A percentile compares a stretch with the other conserved stretches of the same genome.
Evolutionary conservation across 371 early-diverging fungal genomes (phyloP).

Genomic region (Syncephalastrum sp.): DNA sequence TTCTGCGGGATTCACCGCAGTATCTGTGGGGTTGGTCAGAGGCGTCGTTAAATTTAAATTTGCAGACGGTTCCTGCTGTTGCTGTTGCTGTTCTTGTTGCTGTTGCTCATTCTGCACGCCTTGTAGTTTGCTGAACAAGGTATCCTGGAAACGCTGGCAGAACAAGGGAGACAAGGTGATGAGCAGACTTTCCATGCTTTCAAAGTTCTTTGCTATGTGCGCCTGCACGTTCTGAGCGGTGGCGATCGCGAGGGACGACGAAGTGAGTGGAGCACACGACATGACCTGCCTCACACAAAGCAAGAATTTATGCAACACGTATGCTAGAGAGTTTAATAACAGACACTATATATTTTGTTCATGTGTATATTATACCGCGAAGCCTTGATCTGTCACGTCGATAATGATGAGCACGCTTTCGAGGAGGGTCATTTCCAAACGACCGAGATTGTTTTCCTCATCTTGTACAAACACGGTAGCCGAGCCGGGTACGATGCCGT

Average conservation of each 20-base stretch:
- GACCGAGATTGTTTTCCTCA: slow-evolving; percentile 25
- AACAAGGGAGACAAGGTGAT: slow-evolving; percentile 44
- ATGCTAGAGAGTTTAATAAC: too few relatives aligned
- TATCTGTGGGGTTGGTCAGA: background rate
- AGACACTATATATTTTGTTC: too few relatives aligned
- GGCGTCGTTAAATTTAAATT: background rate
- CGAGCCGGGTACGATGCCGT: slow-evolving; percentile 48
- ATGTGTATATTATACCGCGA: slow-evolving; percentile 18
- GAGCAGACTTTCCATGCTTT: slow-evolving; percentile 39
- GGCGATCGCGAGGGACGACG: slow-evolving; percentile 14
- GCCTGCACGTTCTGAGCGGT: slow-evolving; percentile 25
- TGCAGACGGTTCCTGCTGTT: background rate
- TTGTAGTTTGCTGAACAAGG: slow-evolving; percentile 28
- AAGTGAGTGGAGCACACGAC: slow-evolving; percentile 32
- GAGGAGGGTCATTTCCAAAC: slow-evolving; percentile 37
- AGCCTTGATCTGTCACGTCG: slow-evolving; percentile 34
- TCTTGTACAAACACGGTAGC: slow-evolving; percentile 43
- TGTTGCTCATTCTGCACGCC: slow-evolving; percentile 21
- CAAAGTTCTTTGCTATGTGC: slow-evolving; percentile 28
- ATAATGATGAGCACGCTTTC: slow-evolving; percentile 42
- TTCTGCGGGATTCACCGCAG: too few relatives aligned
- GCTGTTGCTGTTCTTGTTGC: background rate
- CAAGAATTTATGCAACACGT: background rate
- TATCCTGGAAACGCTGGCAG: slow-evolving; percentile 34
- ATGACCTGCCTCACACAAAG: slow-evolving; percentile 16